phyloP scores from a whole-genome alignment of 441 rosid species.

The Erodium chrysanthum region DNA sequence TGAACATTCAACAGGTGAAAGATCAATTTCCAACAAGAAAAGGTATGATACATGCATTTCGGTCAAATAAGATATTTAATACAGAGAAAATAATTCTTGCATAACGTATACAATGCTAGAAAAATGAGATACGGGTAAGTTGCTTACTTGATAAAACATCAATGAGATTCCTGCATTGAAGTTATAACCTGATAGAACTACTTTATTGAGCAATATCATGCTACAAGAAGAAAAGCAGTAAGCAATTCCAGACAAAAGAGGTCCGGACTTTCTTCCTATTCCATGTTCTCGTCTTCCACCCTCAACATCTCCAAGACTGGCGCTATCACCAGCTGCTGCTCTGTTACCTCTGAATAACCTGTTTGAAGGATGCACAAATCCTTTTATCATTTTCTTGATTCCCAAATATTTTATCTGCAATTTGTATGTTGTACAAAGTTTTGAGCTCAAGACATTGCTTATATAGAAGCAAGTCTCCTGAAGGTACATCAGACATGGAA shows the following conservation, averaged over 20 bases:
- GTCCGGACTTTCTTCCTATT: constrained; percentile 41
- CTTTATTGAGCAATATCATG: constrained; percentile 78
- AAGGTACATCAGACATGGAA: background rate
- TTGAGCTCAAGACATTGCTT: background rate
- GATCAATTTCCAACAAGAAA: background rate
- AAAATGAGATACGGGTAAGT: background rate
- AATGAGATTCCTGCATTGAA: constrained; percentile 69
- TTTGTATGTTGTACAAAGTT: background rate
- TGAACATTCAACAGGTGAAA: background rate
- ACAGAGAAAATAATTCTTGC: background rate
- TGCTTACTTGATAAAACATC: constrained; percentile 78
- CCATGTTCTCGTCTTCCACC: constrained; percentile 41
- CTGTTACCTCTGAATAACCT: constrained; percentile 54
- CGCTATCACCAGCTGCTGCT: constrained; percentile 18
- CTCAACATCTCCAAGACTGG: constrained; percentile 24
- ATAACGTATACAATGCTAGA: background rate
- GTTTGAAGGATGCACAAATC: constrained; percentile 13
- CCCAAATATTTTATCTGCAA: background rate
- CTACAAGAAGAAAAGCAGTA: constrained; percentile 85
- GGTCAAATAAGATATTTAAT: background rate
- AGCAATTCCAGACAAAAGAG: constrained; percentile 75
- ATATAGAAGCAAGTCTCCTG: background rate
- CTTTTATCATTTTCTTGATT: no score
- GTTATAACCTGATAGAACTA: constrained; percentile 61
- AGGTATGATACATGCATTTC: background rate